Percentiles rank a stretch among this genome's conserved stretches.
Evolutionary conservation across 164 flowering plant genomes (phyloP).

Genomic region (Paratinospora sagittata): DNA sequence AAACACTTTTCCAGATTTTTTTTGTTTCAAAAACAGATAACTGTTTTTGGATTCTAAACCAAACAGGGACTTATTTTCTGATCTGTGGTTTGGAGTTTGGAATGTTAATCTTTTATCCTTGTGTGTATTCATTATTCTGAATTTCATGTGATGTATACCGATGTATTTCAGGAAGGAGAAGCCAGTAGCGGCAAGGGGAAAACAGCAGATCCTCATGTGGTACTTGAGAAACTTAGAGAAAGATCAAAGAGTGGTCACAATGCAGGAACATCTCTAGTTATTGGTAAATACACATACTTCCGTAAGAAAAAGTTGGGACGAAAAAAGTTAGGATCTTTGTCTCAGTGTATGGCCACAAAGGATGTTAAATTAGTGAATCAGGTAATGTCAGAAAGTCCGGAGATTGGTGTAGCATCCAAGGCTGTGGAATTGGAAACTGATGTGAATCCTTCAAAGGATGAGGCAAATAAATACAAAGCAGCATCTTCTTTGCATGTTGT

Average conservation of each 20-base stretch:
- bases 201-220: conserved; percentile 16
- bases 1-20: too few species aligned
- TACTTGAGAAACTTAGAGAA: conserved; percentile 19
- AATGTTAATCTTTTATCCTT: neutral
- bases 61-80: neutral
- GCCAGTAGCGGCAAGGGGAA: conserved; percentile 14
- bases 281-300: conserved; percentile 43
- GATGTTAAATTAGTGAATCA: conserved; percentile 17
- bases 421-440: conserved; percentile 19
- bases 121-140: neutral
- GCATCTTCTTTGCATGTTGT: conserved; percentile 15
- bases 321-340: conserved; percentile 34
- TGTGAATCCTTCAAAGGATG: conserved; percentile 16
- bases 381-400: conserved; percentile 28
- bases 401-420: conserved; percentile 17
- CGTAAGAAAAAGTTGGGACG: conserved; percentile 61
- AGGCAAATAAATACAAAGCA: conserved; percentile 13
- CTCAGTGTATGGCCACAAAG: conserved; percentile 18
- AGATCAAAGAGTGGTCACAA: conserved; percentile 16
- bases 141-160: conserved; percentile 6
- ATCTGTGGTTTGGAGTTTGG: neutral
- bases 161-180: conserved; percentile 30
- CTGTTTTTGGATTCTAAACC: too few species aligned
- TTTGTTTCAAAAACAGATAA: too few species aligned
- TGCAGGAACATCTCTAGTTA: conserved; percentile 19